Conservation (phyloP, 257 asterid genomes). For the Solanum bulbocastanum region DNA sequence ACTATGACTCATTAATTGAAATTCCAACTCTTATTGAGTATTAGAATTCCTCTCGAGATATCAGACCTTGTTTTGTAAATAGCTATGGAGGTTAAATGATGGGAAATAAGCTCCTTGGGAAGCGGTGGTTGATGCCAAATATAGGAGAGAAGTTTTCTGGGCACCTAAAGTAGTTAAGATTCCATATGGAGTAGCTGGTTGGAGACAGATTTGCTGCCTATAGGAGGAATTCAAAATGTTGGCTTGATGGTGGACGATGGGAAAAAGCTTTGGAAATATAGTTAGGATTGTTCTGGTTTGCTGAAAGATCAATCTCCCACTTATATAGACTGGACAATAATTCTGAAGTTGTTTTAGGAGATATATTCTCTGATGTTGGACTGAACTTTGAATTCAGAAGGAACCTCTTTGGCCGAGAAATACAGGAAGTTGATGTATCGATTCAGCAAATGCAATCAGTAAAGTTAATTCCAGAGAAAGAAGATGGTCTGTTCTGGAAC, state of each 20-base stretch:
- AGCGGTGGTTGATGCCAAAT: neutral
- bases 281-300: neutral
- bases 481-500: neutral
- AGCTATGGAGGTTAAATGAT: neutral
- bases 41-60: neutral
- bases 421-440: neutral
- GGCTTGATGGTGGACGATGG: neutral
- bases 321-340: neutral
- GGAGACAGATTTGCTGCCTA: neutral
- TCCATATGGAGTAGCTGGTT: neutral
- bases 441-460: neutral
- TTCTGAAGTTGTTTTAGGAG: neutral
- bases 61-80: neutral
- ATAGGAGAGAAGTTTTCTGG: neutral
- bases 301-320: neutral
- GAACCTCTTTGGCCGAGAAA: neutral
- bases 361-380: neutral
- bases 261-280: neutral
- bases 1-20: neutral
- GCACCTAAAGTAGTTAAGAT: neutral
- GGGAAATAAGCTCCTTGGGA: neutral
- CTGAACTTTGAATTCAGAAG: neutral
- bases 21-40: neutral
- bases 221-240: neutral
- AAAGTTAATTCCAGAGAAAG: neutral